Evolutionary conservation across 805 yeast genomes (phyloP), one percentile per base, ranked within the genome.

Genomic region (Kuraishia capsulata): DNA sequence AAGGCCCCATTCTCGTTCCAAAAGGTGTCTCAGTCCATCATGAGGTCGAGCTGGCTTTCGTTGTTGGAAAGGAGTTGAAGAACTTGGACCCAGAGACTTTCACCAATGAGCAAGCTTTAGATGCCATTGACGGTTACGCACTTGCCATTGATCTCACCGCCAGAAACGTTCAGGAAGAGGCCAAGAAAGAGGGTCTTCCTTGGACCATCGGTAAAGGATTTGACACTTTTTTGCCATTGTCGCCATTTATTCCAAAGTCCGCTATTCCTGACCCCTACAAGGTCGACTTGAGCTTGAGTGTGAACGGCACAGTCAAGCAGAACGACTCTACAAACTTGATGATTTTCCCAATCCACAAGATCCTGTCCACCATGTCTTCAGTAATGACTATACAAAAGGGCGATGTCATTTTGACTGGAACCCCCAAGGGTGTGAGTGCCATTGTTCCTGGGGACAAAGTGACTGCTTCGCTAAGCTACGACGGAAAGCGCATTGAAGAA

Each of bases 201-300:
- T 92, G 99, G 99, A 63, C 90, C 4, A 86, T 88, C 46, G 96
- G 92, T 26, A 92, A 92, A 56, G 98, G 98, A 0, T 90, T 88
- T 57, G 99, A 92, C 54, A 90, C 98, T 0, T 92, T 92, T 59
- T 69, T 85, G 56, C 99, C 99, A 2, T 55, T 92, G n/a, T 81
- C 95, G 5, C 59, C 65, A 17, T 75, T 78, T 46, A 80, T 92
- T 39, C 74, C 89, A 8, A 81, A 83, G 51, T 57, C 55, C 1
- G 55, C 67, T 43, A 76, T 92, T 39, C 71, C 78, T 4, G 84
- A 82, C 50, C 95, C 94, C 3, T 80, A 83, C 52, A 71, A 80
- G 26, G 88, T 78, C 11, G 69, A 69, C 42, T 67, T 81, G 52
- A 61, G 65, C 39, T 69, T 87, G 43, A 69, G 69, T 20, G 76